Percentiles rank a stretch among this genome's conserved stretches.
Conservation (phyloP, 352 stramenopile species). For the Phytophthora capsici region DNA sequence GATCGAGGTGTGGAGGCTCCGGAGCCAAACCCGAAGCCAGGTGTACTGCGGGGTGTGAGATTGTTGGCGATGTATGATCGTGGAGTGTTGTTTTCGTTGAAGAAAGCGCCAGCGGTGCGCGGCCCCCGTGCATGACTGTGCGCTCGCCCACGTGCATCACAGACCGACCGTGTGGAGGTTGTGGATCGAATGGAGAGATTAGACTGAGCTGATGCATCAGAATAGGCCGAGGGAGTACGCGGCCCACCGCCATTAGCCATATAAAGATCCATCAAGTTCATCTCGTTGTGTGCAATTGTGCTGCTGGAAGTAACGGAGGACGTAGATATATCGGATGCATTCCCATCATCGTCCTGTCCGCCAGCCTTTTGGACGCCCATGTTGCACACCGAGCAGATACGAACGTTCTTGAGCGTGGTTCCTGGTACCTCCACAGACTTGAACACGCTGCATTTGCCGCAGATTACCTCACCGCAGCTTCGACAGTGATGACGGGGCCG, state of each 20-base stretch:
- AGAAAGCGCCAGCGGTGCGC: constrained; percentile 44
- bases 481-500: constrained; percentile 86
- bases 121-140: constrained; percentile 26
- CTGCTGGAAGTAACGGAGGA: constrained; percentile 81
- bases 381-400: constrained; percentile 86
- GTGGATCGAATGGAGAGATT: constrained; percentile 85
- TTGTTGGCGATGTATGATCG: constrained; percentile 81
- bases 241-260: constrained; percentile 57
- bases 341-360: constrained; percentile 44
- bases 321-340: constrained; percentile 79
- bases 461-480: constrained; percentile 90
- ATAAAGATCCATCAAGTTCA: constrained; percentile 87
- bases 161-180: constrained; percentile 64
- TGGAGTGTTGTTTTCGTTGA: constrained; percentile 71
- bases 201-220: constrained; percentile 72
- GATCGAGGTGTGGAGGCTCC: constrained; percentile 47
- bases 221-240: constrained; percentile 78
- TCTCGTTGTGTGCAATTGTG: constrained; percentile 84
- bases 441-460: constrained; percentile 87
- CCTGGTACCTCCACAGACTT: constrained; percentile 82
- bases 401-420: constrained; percentile 83
- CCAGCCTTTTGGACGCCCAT: constrained; percentile 80
- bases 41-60: constrained; percentile 52
- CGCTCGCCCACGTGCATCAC: constrained; percentile 44
- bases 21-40: constrained; percentile 41